These are phyloP conservation scores for Trametes elegans DNA, from an alignment of 768 basidiomycete species.

Conservation along the genomic window DNA sequence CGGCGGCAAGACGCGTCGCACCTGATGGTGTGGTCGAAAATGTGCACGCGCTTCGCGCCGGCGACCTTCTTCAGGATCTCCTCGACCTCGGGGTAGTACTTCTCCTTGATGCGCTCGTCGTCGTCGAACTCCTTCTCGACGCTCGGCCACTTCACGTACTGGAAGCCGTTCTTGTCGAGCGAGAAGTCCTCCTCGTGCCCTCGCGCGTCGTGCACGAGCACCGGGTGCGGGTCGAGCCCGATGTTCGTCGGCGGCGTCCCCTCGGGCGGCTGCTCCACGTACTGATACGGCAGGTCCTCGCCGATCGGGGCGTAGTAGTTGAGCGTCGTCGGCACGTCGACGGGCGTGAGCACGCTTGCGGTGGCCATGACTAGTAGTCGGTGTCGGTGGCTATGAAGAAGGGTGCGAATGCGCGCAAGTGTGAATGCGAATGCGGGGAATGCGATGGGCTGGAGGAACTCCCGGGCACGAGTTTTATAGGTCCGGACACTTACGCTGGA, in stretches of 20 bases:
- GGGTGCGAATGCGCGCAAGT: not conserved
- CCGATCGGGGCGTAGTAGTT: constrained; percentile 31
- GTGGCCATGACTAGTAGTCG: constrained; percentile 22
- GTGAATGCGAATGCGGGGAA: not conserved
- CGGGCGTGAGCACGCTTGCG: constrained; percentile 26
- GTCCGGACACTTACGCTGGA: not conserved
- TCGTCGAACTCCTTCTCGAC: constrained; percentile 38
- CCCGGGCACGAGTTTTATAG: not conserved
- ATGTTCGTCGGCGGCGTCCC: constrained; percentile 30
- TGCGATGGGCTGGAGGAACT: not conserved
- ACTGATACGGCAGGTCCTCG: constrained; percentile 33
- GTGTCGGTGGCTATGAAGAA: not conserved
- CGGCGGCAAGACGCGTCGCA: constrained; percentile 1
- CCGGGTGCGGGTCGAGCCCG: constrained; percentile 15
- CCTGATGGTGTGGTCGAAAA: constrained; percentile 44
- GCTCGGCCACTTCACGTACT: constrained; percentile 32
- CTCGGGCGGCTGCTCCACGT: constrained; percentile 30
- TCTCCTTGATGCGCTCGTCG: constrained; percentile 34
- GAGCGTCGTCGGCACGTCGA: constrained; percentile 35
- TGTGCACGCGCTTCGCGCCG: constrained; percentile 39
- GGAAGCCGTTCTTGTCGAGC: constrained; percentile 42
- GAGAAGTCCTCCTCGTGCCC: constrained; percentile 26
- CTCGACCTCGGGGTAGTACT: constrained; percentile 41
- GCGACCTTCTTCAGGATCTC: constrained; percentile 39
- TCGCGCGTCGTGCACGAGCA: constrained; percentile 26